Base-by-base conservation (phyloP, 148 eudicot genomes). In the Gaultheria prostrata region DNA sequence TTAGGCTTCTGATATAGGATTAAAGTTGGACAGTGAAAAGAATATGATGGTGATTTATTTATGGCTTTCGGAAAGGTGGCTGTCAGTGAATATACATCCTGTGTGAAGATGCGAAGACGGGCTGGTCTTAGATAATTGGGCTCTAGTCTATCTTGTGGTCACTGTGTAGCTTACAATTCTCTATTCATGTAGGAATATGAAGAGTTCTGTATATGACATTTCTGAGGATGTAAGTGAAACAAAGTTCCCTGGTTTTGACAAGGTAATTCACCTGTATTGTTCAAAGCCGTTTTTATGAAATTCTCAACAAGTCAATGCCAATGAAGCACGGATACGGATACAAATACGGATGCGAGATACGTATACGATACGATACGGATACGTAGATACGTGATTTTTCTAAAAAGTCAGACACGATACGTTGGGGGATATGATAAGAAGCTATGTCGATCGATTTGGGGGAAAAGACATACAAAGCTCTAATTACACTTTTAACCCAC, bases 131-230 rank as follows among this genome's bases (percentile, higher is more conserved):
- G 12, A 61, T 24, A 9, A 43, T 63, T 80, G 78, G 33, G 15
- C 33, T 46, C 28, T 46, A 45, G 56, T 46, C 78, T 49, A 35
- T 57, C 69, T 35, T 20, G 32, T 79, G 48, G 35, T 49, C 53
- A 77, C 69, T 50, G 77, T 21, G 28, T 76, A 17, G 74, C 82
- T 79, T 78, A 17, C n/a, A 24, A 2, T 73, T 75, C 77, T 54
- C 76, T 65, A 56, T 80, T 86, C 56, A 56, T 77, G 79, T 90
- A 97, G 99, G 90, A 84, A 93, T 85, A 90, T 95, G 98, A 97
- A 89, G 74, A 84, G 85, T 83, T 95, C 95, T 32, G 93, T 97
- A 59, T 95, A 92, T 81, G 87, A 93, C 87, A 91, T 95, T 32
- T 92, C 93, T 84, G 98, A 92, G 82, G 96, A 93, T 84, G 98